Percentiles rank a stretch among this genome's conserved stretches.
Conservation (phyloP, 768 basidiomycete species). For the Russula sp. region DNA sequence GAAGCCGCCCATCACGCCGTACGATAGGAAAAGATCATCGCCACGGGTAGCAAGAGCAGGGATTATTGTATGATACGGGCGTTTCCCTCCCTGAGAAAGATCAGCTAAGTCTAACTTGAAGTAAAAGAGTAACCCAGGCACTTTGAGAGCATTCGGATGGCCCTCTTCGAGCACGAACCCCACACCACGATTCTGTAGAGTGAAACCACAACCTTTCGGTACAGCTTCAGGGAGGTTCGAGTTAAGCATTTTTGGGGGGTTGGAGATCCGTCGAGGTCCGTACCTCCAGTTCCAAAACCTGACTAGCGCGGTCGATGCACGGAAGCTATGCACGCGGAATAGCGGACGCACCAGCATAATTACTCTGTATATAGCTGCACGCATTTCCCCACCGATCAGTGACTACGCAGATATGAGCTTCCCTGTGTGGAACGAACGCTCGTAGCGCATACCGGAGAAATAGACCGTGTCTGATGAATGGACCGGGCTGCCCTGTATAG, state of each 20-base stretch:
- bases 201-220: constrained; percentile 93
- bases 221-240: constrained; percentile 46
- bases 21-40: constrained; percentile 80
- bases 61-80: constrained; percentile 91
- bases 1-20: constrained; percentile 89
- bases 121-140: constrained; percentile 27
- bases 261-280: not conserved
- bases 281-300: constrained; percentile 90
- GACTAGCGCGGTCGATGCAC: not conserved
- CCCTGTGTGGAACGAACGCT: not conserved
- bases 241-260: too few relatives aligned
- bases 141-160: constrained; percentile 82
- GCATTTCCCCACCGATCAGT: constrained; percentile 86
- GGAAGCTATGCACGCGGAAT: not conserved
- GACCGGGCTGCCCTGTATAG: constrained; percentile 66
- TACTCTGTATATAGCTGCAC: constrained; percentile 86
- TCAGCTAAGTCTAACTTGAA: not conserved
- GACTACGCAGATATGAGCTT: constrained; percentile 39
- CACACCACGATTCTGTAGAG: constrained; percentile 88
- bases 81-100: constrained; percentile 60
- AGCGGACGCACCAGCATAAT: constrained; percentile 59
- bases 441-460: constrained; percentile 61
- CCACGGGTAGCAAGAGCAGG: constrained; percentile 78
- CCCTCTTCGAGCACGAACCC: constrained; percentile 74
- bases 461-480: constrained; percentile 93